Percentiles rank a stretch among this genome's conserved stretches.
Evolutionary conservation across 208 protist species (phyloP).

Genomic region (Trichomonas tenax): DNA sequence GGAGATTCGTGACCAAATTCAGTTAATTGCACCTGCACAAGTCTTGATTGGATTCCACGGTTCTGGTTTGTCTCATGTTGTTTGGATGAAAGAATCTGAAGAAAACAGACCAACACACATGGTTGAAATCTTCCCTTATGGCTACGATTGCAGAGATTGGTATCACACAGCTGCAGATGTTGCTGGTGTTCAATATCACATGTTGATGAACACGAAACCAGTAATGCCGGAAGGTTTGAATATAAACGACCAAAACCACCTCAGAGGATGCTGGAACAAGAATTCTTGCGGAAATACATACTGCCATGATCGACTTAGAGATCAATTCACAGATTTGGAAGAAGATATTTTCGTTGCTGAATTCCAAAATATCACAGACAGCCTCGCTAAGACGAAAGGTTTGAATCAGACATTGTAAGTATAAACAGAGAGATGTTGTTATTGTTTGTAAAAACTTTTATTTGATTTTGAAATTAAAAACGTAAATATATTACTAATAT

Average conservation of each 20-base stretch:
- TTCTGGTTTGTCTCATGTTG: neutral
- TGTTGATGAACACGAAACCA: neutral
- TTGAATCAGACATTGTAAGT: too few species aligned
- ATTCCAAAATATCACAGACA: neutral
- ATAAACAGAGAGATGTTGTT: too few species aligned
- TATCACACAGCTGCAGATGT: neutral
- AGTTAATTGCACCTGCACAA: neutral
- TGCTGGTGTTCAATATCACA: neutral
- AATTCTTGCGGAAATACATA: neutral
- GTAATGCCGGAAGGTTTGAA: neutral
- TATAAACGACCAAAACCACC: neutral
- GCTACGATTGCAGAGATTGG: conserved; percentile 5
- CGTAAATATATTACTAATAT: too few species aligned
- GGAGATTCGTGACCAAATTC: neutral
- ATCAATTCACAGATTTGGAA: neutral
- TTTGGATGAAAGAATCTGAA: neutral
- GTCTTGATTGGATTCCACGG: neutral
- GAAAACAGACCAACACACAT: neutral
- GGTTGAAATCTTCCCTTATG: neutral
- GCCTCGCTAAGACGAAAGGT: neutral
- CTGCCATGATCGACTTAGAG: neutral
- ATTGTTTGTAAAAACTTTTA: too few species aligned
- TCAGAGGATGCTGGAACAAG: neutral
- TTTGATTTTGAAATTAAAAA: too few species aligned
- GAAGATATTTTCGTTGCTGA: neutral